A percentile compares a stretch with the other conserved stretches of the same genome.
Conservation (phyloP, 2,329 filamentous ascomycete species). For the Colletotrichum endophyticum region DNA sequence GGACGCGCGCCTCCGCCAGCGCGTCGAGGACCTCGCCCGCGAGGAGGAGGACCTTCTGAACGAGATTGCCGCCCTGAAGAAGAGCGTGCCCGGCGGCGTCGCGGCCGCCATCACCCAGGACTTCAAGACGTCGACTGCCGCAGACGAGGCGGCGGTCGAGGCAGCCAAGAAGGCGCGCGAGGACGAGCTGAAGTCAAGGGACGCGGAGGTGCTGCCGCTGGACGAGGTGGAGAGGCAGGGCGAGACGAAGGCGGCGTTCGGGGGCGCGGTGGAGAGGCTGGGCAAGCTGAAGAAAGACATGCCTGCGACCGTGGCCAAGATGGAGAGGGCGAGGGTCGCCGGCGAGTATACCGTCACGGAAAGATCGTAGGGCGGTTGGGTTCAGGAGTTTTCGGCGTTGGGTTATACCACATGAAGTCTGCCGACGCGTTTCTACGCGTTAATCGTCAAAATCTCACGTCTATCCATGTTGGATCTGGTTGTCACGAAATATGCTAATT, state of each 20-base stretch:
- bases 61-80: conserved; percentile 66
- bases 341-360: conserved; percentile 61
- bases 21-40: conserved; percentile 63
- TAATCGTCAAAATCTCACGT: neutral
- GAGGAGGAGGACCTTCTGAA: conserved; percentile 69
- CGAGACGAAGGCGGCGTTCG: conserved; percentile 50
- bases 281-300: conserved; percentile 62
- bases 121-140: conserved; percentile 43
- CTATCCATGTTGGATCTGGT: neutral
- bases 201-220: conserved; percentile 32
- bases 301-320: conserved; percentile 66
- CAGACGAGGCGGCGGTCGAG: conserved; percentile 49
- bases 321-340: conserved; percentile 67
- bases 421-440: neutral
- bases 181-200: conserved; percentile 23
- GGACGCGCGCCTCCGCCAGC: conserved; percentile 61
- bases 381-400: neutral
- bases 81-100: conserved; percentile 50
- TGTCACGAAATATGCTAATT: neutral
- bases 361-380: conserved; percentile 11
- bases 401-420: neutral
- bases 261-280: conserved; percentile 53
- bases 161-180: conserved; percentile 16
- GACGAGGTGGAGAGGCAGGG: conserved; percentile 48
- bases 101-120: conserved; percentile 49